Conservation (phyloP, 1,284 basidiomycete species). For the Chondrostereum purpureum region DNA sequence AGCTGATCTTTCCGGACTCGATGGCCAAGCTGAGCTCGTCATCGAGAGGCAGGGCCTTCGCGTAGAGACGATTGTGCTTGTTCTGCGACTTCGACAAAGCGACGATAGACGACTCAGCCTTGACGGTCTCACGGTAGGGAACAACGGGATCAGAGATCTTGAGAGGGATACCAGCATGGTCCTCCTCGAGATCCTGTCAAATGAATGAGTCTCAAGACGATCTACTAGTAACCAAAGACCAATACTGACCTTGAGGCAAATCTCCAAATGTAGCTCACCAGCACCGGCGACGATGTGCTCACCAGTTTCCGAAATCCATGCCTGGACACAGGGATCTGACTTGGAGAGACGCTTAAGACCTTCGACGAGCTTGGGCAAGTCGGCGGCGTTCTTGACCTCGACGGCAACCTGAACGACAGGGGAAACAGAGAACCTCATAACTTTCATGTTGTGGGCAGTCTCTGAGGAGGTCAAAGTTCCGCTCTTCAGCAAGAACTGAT, state of each 20-base stretch:
- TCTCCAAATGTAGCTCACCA: constrained; percentile 98
- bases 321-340: constrained; percentile 99
- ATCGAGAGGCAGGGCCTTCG: constrained; percentile 88
- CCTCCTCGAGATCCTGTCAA: constrained; percentile 89
- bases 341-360: constrained; percentile 99
- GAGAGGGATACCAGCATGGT: constrained; percentile 98
- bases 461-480: constrained; percentile 97
- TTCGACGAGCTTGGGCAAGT: constrained; percentile 99
- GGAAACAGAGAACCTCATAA: constrained; percentile 99
- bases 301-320: constrained; percentile 89
- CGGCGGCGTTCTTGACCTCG: constrained; percentile 99
- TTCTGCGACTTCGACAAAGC: constrained; percentile 99
- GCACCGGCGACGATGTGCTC: constrained; percentile 99
- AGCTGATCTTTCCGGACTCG: constrained; percentile 78
- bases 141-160: constrained; percentile 99
- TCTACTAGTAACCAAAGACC: constrained; percentile 3
- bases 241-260: constrained; percentile 85
- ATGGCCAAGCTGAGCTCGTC: constrained; percentile 95
- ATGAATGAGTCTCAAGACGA: constrained; percentile 2
- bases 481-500: constrained; percentile 99
- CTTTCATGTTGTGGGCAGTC: constrained; percentile 99
- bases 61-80: constrained; percentile 99
- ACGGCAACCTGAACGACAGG: constrained; percentile 99
- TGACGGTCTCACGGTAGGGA: constrained; percentile 97
- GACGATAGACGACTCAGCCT: constrained; percentile 91